Conservation (phyloP, 768 basidiomycete species). For the Russula brevipes region DNA sequence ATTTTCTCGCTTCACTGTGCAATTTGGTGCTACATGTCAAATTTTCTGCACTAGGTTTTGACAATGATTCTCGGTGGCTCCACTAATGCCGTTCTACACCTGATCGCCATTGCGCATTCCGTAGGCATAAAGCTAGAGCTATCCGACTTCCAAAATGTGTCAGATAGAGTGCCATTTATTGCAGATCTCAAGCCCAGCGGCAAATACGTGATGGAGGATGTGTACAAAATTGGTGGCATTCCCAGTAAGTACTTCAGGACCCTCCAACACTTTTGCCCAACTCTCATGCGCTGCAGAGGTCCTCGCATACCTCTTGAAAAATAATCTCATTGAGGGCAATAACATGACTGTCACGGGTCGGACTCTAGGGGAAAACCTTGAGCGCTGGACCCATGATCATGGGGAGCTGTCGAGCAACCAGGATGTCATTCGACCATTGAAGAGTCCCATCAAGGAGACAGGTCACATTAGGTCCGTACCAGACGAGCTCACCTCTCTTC, state of each 20-base stretch:
- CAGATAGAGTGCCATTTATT: slow-evolving; percentile 89
- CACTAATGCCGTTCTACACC: slow-evolving; percentile 94
- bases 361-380: slow-evolving; percentile 88
- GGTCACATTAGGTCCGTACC: slow-evolving; percentile 77
- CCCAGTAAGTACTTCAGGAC: slow-evolving; percentile 58
- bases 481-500: background rate
- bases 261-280: background rate
- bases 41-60: slow-evolving; percentile 55
- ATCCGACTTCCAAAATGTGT: slow-evolving; percentile 92
- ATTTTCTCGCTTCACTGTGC: slow-evolving; percentile 1
- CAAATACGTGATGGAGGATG: slow-evolving; percentile 98
- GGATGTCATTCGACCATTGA: slow-evolving; percentile 82
- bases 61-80: slow-evolving; percentile 98
- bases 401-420: slow-evolving; percentile 72
- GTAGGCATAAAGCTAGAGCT: slow-evolving; percentile 84
- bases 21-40: background rate
- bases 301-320: slow-evolving; percentile 76
- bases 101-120: slow-evolving; percentile 95
- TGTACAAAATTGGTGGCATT: slow-evolving; percentile 93
- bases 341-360: slow-evolving; percentile 87
- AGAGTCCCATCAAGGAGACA: slow-evolving; percentile 81
- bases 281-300: slow-evolving; percentile 50
- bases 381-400: slow-evolving; percentile 76
- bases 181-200: slow-evolving; percentile 97
- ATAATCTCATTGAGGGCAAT: slow-evolving; percentile 85